These are phyloP conservation scores for Infundibulicybe gibba DNA, from an alignment of 768 basidiomycete genomes.

Conservation along the genomic window DNA sequence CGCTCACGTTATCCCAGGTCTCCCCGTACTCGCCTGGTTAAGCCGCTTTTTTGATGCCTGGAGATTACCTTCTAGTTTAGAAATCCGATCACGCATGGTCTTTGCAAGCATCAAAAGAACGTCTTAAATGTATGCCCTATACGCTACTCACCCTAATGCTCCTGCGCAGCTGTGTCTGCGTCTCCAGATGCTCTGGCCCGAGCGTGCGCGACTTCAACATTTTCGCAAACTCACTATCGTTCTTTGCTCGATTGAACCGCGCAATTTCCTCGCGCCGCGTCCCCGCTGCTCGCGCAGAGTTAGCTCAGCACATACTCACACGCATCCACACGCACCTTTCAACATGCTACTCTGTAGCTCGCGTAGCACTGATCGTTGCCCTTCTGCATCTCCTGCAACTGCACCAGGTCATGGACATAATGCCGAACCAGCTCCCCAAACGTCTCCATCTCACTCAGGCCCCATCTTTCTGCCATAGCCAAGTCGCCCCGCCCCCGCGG, in stretches of 20 bases:
- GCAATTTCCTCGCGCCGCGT: slow-evolving; percentile 82
- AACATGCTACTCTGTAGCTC: slow-evolving; percentile 65
- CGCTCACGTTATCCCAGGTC: slow-evolving; percentile 53
- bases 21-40: slow-evolving; percentile 56
- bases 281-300: slow-evolving; percentile 45
- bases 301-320: not conserved
- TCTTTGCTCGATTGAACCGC: slow-evolving; percentile 74
- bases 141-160: slow-evolving; percentile 56
- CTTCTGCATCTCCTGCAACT: slow-evolving; percentile 39
- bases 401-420: slow-evolving; percentile 50
- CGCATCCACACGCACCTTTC: slow-evolving; percentile 43
- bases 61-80: slow-evolving; percentile 77
- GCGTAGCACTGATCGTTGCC: slow-evolving; percentile 38
- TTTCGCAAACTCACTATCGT: slow-evolving; percentile 76
- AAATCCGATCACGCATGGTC: slow-evolving; percentile 69
- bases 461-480: slow-evolving; percentile 47
- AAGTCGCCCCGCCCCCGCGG: slow-evolving; percentile 42
- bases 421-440: slow-evolving; percentile 47
- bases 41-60: slow-evolving; percentile 68
- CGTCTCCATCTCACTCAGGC: slow-evolving; percentile 43
- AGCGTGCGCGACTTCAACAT: slow-evolving; percentile 72
- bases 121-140: not conserved
- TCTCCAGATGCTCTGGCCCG: slow-evolving; percentile 87
- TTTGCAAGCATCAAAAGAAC: slow-evolving; percentile 20
- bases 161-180: slow-evolving; percentile 71